Conservation (phyloP, 2,329 filamentous ascomycete species). For the Aspergillus udagawae region DNA sequence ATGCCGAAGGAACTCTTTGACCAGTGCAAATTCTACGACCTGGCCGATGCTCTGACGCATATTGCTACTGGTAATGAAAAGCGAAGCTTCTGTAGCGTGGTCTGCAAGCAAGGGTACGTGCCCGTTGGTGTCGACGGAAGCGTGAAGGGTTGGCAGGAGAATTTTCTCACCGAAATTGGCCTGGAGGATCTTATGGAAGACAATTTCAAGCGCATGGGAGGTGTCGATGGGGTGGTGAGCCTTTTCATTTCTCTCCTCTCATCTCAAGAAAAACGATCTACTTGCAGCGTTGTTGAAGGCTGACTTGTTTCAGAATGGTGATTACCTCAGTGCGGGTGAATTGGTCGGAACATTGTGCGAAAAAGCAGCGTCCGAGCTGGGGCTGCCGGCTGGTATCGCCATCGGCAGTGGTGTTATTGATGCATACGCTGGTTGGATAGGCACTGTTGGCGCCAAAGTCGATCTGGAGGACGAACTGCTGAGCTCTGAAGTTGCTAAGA, state of each 20-base stretch:
- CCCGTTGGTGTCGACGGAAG: slow-evolving; percentile 96
- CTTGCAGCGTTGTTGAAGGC: not conserved
- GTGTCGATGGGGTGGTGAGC: slow-evolving; percentile 90
- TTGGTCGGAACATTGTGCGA: slow-evolving; percentile 80
- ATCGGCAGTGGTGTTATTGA: slow-evolving; percentile 97
- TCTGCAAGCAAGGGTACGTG: slow-evolving; percentile 96
- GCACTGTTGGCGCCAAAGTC: slow-evolving; percentile 96
- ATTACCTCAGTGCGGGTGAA: slow-evolving; percentile 87
- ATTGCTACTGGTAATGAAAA: slow-evolving; percentile 89
- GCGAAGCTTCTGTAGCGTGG: slow-evolving; percentile 89
- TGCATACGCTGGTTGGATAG: slow-evolving; percentile 97
- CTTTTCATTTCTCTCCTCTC: slow-evolving; percentile 31
- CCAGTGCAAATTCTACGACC: slow-evolving; percentile 94
- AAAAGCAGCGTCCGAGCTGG: slow-evolving; percentile 76
- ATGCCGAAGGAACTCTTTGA: slow-evolving; percentile 90
- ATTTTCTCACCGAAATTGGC: slow-evolving; percentile 84
- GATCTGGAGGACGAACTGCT: slow-evolving; percentile 66
- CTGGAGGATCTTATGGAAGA: slow-evolving; percentile 79
- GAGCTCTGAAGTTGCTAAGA: slow-evolving; percentile 64
- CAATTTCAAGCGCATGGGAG: slow-evolving; percentile 88
- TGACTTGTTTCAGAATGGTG: slow-evolving; percentile 66
- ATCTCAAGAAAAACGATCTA: not conserved
- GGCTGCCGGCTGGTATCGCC: slow-evolving; percentile 79
- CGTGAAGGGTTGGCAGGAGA: slow-evolving; percentile 96
- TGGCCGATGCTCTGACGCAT: slow-evolving; percentile 89